Conservation (phyloP, 805 yeast species). For the Nakazawaea ishiwadae region DNA sequence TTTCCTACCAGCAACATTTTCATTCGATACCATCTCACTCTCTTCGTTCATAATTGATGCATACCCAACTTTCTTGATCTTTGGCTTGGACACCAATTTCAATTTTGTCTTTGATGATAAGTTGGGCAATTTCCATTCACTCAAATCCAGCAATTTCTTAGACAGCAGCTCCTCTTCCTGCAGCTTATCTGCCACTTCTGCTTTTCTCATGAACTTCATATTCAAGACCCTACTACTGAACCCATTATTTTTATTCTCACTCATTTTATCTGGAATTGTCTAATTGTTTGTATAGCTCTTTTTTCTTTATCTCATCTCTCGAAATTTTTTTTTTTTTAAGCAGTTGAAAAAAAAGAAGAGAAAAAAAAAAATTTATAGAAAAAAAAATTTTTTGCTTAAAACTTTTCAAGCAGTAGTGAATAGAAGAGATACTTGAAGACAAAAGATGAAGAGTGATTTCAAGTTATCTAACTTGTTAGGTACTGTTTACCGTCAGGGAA, state of each 20-base stretch:
- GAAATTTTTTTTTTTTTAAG: constrained; percentile 1
- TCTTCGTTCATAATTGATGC: constrained; percentile 15
- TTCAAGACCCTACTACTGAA: constrained; percentile 71
- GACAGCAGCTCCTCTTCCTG: constrained; percentile 29
- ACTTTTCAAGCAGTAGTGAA: constrained; percentile 7
- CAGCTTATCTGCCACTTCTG: constrained; percentile 29
- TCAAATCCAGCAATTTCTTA: constrained; percentile 39
- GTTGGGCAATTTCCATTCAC: constrained; percentile 47
- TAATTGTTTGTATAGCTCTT: neutral
- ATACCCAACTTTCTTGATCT: constrained; percentile 24
- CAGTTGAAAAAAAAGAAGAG: too few species aligned
- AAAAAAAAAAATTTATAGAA: constrained; percentile 5
- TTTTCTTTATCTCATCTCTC: constrained; percentile 4
- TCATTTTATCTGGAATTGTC: neutral
- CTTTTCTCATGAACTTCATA: constrained; percentile 71
- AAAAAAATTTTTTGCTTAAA: constrained; percentile 2
- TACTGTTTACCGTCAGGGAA: constrained; percentile 93
- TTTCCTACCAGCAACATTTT: constrained; percentile 10
- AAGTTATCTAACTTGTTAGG: constrained; percentile 86
- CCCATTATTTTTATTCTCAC: neutral
- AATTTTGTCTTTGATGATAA: constrained; percentile 6
- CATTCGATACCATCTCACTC: constrained; percentile 5
- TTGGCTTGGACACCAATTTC: constrained; percentile 19
- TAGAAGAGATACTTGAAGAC: too few species aligned
- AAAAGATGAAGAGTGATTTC: constrained; percentile 78